Conservation (phyloP, 2,329 filamentous ascomycete genomes). For the Venturia aucupariae region DNA sequence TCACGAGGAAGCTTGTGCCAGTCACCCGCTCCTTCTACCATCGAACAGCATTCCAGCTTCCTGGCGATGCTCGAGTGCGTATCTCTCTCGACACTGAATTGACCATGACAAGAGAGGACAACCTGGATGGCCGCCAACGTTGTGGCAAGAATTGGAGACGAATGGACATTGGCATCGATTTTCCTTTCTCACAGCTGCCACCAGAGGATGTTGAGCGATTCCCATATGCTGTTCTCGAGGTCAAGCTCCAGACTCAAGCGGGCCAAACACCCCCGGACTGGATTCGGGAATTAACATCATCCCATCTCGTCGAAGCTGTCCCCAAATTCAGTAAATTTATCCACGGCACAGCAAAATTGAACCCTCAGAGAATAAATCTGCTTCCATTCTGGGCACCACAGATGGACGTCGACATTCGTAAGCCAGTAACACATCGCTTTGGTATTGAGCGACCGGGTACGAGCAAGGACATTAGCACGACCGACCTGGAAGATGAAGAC, state of each 20-base stretch:
- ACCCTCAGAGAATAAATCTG: slow-evolving; percentile 78
- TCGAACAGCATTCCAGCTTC: slow-evolving; percentile 93
- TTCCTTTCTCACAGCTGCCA: slow-evolving; percentile 81
- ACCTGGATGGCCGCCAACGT: slow-evolving; percentile 68
- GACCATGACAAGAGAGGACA: slow-evolving; percentile 91
- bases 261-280: slow-evolving; percentile 93
- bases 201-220: slow-evolving; percentile 80
- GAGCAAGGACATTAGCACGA: slow-evolving; percentile 66
- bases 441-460: slow-evolving; percentile 76
- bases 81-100: slow-evolving; percentile 96
- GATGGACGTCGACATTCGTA: slow-evolving; percentile 96
- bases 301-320: slow-evolving; percentile 94
- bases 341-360: slow-evolving; percentile 80
- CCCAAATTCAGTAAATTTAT: slow-evolving; percentile 99
- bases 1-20: slow-evolving; percentile 77
- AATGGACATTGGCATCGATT: slow-evolving; percentile 96
- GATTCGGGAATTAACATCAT: slow-evolving; percentile 87
- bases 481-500: slow-evolving; percentile 67
- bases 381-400: slow-evolving; percentile 97
- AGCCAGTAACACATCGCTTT: slow-evolving; percentile 79
- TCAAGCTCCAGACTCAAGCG: slow-evolving; percentile 93
- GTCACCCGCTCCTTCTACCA: slow-evolving; percentile 97
- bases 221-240: slow-evolving; percentile 91
- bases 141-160: slow-evolving; percentile 88
- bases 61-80: slow-evolving; percentile 88